A percentile compares a stretch with the other conserved stretches of the same genome.
Evolutionary conservation across 2,329 filamentous ascomycete genomes (phyloP).

Genomic region (Akanthomyces uredinophilus): DNA sequence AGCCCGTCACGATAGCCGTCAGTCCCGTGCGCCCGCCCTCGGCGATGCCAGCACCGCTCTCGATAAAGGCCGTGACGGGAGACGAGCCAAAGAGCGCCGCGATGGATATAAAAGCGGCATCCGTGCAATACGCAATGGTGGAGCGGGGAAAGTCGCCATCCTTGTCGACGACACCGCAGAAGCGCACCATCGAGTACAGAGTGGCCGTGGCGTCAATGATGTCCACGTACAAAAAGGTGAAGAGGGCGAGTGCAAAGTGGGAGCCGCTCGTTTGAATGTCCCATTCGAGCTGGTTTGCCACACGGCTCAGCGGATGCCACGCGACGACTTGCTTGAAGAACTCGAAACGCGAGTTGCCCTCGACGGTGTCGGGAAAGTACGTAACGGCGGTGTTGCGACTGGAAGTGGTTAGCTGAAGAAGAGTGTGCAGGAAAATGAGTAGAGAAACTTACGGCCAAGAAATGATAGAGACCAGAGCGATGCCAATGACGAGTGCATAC

Average conservation of each 20-base stretch:
- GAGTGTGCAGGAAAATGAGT: background rate
- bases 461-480: conserved; percentile 64
- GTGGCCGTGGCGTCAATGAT: conserved; percentile 75
- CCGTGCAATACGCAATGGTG: conserved; percentile 70
- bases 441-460: conserved; percentile 61
- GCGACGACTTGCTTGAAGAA: conserved; percentile 70
- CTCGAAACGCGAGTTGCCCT: conserved; percentile 60
- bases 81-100: conserved; percentile 65
- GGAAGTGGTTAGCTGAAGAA: conserved; percentile 14
- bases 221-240: conserved; percentile 76
- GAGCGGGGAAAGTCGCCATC: conserved; percentile 83
- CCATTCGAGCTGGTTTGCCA: conserved; percentile 63
- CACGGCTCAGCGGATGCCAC: conserved; percentile 64
- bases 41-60: conserved; percentile 69
- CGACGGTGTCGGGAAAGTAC: conserved; percentile 62
- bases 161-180: conserved; percentile 60
- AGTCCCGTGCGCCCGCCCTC: conserved; percentile 70
- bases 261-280: conserved; percentile 48
- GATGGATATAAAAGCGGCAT: conserved; percentile 66
- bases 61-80: conserved; percentile 70
- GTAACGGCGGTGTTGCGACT: conserved; percentile 64
- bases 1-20: conserved; percentile 62
- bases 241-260: conserved; percentile 65
- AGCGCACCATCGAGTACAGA: conserved; percentile 76
- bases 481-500: conserved; percentile 69